Evolutionary conservation across 306 rosid species (phyloP).

Genomic region (Inga leiocalycina): DNA sequence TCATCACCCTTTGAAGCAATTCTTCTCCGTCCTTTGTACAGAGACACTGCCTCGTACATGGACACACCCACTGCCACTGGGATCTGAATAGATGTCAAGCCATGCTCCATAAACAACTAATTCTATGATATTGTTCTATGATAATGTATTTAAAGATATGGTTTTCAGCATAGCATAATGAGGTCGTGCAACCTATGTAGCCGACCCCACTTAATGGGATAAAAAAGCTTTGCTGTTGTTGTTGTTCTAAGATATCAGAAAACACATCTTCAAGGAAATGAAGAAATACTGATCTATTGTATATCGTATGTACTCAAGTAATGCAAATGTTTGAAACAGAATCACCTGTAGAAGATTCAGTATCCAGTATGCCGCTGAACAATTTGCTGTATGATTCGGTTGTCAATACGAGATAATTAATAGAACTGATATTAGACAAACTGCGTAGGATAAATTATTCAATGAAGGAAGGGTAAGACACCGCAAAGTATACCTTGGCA

Average conservation of each 20-base stretch:
- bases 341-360: conserved; percentile 69
- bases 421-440: not conserved
- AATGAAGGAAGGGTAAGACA: not conserved
- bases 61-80: conserved; percentile 65
- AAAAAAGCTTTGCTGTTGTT: no score
- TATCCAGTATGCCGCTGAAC: conserved; percentile 60
- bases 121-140: not conserved
- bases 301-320: not conserved
- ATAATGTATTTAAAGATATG: no score
- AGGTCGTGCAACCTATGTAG: no score
- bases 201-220: no score
- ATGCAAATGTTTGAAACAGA: not conserved
- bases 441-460: not conserved
- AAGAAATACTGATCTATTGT: not conserved
- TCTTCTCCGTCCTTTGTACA: conserved; percentile 53
- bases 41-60: conserved; percentile 53
- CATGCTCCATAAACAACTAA: not conserved
- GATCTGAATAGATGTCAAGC: conserved; percentile 45
- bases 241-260: no score
- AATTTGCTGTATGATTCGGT: conserved; percentile 55
- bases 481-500: conserved; percentile 45
- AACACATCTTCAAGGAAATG: not conserved
- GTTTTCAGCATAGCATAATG: no score
- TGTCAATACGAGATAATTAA: not conserved
- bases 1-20: conserved; percentile 55